A percentile compares a stretch with the other conserved stretches of the same genome.
Evolutionary conservation across 257 asterid species (phyloP).

Genomic region (Solanum appendiculatum): DNA sequence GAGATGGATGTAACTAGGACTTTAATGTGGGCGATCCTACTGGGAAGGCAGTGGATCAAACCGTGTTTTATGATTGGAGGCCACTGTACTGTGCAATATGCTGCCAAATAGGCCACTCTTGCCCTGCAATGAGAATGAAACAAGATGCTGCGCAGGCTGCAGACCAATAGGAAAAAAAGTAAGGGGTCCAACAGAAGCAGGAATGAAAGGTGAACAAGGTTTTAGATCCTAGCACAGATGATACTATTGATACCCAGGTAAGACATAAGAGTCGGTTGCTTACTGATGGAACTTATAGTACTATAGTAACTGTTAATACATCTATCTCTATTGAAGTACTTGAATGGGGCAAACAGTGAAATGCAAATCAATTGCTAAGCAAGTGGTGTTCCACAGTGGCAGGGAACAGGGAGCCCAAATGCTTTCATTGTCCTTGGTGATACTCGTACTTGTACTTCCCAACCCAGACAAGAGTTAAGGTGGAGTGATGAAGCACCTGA

Average conservation of each 20-base stretch:
- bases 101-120: neutral
- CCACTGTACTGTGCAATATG: neutral
- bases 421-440: neutral
- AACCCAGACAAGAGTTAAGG: neutral
- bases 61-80: neutral
- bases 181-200: neutral
- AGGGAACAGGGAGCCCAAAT: neutral
- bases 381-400: neutral
- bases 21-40: neutral
- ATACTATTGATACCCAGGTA: neutral
- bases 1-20: neutral
- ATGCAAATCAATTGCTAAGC: neutral
- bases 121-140: neutral
- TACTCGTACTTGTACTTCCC: neutral
- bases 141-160: neutral
- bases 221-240: neutral
- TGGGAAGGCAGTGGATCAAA: neutral
- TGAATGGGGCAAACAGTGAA: neutral
- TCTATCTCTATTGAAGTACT: neutral
- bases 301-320: neutral
- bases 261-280: neutral
- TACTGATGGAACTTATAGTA: neutral
- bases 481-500: neutral
- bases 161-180: neutral
- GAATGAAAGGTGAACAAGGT: neutral